These are phyloP conservation scores for Linnemannia exigua DNA, from an alignment of 192 early-diverging fungal genomes.

Conservation along the genomic window DNA sequence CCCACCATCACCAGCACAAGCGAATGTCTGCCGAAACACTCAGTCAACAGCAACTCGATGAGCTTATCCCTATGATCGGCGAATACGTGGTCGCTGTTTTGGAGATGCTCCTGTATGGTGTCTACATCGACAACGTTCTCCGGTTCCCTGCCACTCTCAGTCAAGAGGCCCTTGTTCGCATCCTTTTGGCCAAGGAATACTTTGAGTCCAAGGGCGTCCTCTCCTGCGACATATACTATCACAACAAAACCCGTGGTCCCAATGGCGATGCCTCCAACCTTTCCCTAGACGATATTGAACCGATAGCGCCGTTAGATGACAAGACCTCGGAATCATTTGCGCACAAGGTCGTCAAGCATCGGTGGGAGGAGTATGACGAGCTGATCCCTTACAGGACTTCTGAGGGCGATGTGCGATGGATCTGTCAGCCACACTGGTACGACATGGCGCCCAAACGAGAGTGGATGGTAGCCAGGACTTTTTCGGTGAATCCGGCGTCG, in stretches of 20 bases:
- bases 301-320: constrained; percentile 9
- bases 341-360: neutral
- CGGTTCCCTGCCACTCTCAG: neutral
- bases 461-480: constrained; percentile 2
- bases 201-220: neutral
- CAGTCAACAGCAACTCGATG: neutral
- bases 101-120: constrained; percentile 27
- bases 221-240: neutral
- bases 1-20: neutral
- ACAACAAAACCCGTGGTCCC: too few relatives aligned
- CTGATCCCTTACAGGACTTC: constrained; percentile 13
- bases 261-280: neutral
- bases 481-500: constrained; percentile 18
- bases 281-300: neutral
- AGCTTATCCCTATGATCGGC: constrained; percentile 5
- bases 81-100: constrained; percentile 27
- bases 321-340: neutral
- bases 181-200: constrained; percentile 12
- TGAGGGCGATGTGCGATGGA: constrained; percentile 19
- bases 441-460: constrained; percentile 1
- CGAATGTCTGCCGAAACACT: neutral
- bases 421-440: constrained; percentile 26
- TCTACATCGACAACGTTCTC: neutral
- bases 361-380: neutral
- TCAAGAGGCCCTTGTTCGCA: neutral